phyloP scores from a whole-genome alignment of 164 flowering plant genomes.

The Aristolochia contorta region DNA sequence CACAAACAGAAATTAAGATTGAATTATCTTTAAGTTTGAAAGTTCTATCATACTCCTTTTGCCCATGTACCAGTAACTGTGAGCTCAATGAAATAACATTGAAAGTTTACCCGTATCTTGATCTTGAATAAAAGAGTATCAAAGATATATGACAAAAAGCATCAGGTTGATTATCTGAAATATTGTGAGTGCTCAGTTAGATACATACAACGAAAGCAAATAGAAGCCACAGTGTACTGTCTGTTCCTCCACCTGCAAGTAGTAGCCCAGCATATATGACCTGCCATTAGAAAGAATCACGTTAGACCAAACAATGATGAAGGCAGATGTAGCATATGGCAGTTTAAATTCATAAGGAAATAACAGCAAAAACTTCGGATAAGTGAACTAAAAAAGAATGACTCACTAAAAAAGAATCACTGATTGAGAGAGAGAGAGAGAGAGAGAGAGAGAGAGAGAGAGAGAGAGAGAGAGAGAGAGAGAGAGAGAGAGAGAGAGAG shows the following conservation, averaged over 20 bases:
- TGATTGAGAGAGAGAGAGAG: conserved; percentile 4
- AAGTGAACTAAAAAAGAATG: neutral
- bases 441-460: conserved; percentile 7
- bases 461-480: conserved; percentile 9
- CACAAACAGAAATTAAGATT: no score
- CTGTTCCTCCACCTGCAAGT: conserved; percentile 75
- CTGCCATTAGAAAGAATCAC: conserved; percentile 22
- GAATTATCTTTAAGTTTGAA: neutral
- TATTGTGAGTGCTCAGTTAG: neutral
- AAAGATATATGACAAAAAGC: no score
- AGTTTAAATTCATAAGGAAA: neutral
- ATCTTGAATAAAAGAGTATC: neutral
- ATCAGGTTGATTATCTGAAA: no score
- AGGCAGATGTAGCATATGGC: neutral
- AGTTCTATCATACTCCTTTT: neutral
- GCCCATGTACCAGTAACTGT: no score
- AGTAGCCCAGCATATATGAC: conserved; percentile 72
- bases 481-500: conserved; percentile 3
- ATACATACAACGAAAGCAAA: conserved; percentile 66
- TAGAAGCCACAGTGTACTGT: conserved; percentile 65
- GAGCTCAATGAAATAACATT: no score
- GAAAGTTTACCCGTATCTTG: no score
- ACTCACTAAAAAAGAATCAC: neutral
- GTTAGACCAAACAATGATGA: neutral
- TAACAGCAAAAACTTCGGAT: neutral